Percentiles rank a stretch among this genome's conserved stretches.
phyloP scores from a whole-genome alignment of 768 basidiomycete species.

The Dentipellis sp. region DNA sequence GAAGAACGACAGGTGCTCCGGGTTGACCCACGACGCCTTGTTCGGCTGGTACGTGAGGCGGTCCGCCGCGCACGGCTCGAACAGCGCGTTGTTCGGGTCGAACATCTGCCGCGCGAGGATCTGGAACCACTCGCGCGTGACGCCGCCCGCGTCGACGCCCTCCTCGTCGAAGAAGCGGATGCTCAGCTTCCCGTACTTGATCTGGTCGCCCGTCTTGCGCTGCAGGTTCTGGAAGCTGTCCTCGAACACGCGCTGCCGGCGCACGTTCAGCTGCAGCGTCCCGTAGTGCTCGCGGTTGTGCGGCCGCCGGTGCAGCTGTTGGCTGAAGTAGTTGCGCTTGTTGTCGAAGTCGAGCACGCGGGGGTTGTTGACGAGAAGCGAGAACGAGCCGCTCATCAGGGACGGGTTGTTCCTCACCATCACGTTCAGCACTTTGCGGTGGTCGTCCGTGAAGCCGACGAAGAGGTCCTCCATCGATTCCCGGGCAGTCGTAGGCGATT shows the following conservation, averaged over 20 bases:
- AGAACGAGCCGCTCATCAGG: constrained; percentile 96
- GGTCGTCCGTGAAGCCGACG: constrained; percentile 85
- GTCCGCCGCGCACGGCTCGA: constrained; percentile 97
- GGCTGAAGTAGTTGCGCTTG: constrained; percentile 93
- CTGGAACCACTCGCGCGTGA: constrained; percentile 98
- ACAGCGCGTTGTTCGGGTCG: constrained; percentile 95
- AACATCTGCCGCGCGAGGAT: constrained; percentile 98
- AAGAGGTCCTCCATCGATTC: constrained; percentile 89
- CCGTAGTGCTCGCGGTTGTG: constrained; percentile 72
- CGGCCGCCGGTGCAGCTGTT: constrained; percentile 82
- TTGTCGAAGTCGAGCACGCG: constrained; percentile 98
- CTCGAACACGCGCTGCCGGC: constrained; percentile 88
- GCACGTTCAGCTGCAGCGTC: constrained; percentile 83
- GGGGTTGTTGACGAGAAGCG: constrained; percentile 90
- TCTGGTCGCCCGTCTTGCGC: constrained; percentile 86
- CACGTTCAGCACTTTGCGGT: constrained; percentile 88
- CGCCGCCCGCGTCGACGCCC: constrained; percentile 96
- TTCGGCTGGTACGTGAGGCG: constrained; percentile 94
- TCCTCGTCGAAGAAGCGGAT: constrained; percentile 96
- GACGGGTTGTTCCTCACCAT: constrained; percentile 99
- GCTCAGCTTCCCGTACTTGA: constrained; percentile 96
- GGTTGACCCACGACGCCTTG: constrained; percentile 89
- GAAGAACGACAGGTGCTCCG: constrained; percentile 95
- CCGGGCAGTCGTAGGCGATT: constrained; percentile 53
- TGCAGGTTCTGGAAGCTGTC: constrained; percentile 93